Evolutionary conservation across 2,329 filamentous ascomycete genomes (phyloP).

Genomic region (Claviceps paspali): DNA sequence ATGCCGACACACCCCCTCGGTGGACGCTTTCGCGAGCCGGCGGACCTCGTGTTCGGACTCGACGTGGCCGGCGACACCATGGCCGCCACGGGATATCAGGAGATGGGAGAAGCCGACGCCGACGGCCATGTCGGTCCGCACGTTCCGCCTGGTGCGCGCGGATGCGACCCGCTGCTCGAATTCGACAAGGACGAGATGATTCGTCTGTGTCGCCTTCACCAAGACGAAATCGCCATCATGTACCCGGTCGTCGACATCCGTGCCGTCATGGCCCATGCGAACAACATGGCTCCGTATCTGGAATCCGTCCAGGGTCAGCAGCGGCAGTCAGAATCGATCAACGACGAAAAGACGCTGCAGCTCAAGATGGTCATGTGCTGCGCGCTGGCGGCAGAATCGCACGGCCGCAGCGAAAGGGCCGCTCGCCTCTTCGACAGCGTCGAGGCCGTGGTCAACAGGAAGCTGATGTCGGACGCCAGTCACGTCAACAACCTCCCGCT

Average conservation of each 20-base stretch:
- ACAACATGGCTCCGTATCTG: constrained; percentile 55
- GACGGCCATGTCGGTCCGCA: constrained; percentile 24
- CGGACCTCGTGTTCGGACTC: constrained; percentile 70
- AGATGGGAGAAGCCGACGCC: constrained; percentile 45
- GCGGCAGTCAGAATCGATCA: constrained; percentile 22
- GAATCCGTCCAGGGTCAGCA: constrained; percentile 31
- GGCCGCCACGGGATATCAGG: constrained; percentile 75
- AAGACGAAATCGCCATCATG: constrained; percentile 86
- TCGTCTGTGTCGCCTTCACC: constrained; percentile 62
- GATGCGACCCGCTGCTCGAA: constrained; percentile 62
- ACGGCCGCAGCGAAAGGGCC: constrained; percentile 63
- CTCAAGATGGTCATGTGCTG: constrained; percentile 76
- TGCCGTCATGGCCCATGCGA: constrained; percentile 53
- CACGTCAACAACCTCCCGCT: constrained; percentile 33
- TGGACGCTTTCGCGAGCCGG: constrained; percentile 66
- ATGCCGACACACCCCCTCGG: constrained; percentile 33
- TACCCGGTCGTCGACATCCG: constrained; percentile 73
- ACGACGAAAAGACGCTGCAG: constrained; percentile 44
- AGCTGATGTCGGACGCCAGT: constrained; percentile 38
- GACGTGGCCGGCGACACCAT: constrained; percentile 78
- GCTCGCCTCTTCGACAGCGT: constrained; percentile 62
- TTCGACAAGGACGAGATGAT: constrained; percentile 67
- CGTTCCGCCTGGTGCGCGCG: constrained; percentile 19
- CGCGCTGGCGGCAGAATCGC: constrained; percentile 61
- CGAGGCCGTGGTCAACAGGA: constrained; percentile 53